Conservation (phyloP, 208 protist genomes). For the Leishmania gerbilli region DNA sequence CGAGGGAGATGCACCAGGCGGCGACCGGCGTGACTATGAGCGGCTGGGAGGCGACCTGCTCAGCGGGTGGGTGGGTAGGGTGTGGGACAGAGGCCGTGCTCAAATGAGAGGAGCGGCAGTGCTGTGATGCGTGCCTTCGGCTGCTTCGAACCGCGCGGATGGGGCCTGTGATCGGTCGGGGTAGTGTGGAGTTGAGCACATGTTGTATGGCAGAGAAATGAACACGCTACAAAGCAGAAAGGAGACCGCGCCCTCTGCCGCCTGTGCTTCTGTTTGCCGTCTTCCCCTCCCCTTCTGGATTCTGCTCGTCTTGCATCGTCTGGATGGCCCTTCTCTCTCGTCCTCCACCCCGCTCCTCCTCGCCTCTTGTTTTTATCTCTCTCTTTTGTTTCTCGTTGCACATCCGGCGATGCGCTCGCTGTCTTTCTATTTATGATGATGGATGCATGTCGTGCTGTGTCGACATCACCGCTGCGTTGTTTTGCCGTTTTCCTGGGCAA, state of each 20-base stretch:
- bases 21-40: not conserved
- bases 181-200: not conserved
- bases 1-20: not conserved
- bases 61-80: not conserved
- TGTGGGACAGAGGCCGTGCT: not conserved
- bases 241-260: not conserved
- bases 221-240: not conserved
- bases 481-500: not conserved
- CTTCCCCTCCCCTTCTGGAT: not conserved
- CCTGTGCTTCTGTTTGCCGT: not conserved
- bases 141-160: not conserved
- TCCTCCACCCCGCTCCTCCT: not conserved
- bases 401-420: not conserved
- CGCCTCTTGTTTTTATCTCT: not conserved
- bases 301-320: not conserved
- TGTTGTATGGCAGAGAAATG: not conserved
- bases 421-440: not conserved
- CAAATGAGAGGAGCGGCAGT: not conserved
- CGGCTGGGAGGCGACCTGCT: not conserved
- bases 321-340: not conserved
- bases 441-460: no score
- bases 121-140: not conserved
- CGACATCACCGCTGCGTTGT: not conserved
- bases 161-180: not conserved
- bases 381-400: not conserved